A percentile compares a stretch with the other conserved stretches of the same genome.
These are phyloP conservation scores for Centella asiatica DNA, from an alignment of 129 eudicot species.

Conservation along the genomic window DNA sequence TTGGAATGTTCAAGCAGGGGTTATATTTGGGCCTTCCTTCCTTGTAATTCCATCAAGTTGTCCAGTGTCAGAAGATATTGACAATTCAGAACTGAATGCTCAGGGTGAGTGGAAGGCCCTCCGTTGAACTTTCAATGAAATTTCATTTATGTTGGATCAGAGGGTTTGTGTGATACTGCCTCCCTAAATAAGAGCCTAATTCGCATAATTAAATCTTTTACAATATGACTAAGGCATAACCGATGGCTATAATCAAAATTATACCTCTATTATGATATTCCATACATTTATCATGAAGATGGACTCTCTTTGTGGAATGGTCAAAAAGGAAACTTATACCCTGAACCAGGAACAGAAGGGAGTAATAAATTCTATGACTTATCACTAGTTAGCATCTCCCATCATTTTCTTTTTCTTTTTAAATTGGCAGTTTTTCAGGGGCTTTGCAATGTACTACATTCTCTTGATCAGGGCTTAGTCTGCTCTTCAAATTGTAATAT, in stretches of 20 bases:
- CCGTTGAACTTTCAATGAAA: constrained; percentile 2
- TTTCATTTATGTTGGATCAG: not conserved
- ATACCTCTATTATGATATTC: not conserved
- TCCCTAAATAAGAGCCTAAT: constrained; percentile 2
- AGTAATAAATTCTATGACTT: not conserved
- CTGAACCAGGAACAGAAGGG: not conserved
- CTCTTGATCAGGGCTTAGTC: constrained; percentile 79
- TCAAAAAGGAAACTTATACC: not conserved
- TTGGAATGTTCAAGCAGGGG: constrained; percentile 41
- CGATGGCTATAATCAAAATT: not conserved
- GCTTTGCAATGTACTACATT: constrained; percentile 56
- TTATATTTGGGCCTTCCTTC: constrained; percentile 62
- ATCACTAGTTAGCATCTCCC: not conserved
- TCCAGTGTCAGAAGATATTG: constrained; percentile 55
- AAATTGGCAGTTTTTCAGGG: constrained; percentile 60
- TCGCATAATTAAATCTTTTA: not conserved
- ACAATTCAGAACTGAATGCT: constrained; percentile 48
- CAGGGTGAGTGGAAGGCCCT: constrained; percentile 35
- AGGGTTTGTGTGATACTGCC: not conserved
- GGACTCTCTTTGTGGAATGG: not conserved
- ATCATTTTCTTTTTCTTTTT: constrained; percentile 11
- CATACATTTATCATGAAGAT: no score
- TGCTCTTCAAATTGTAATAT: constrained; percentile 75
- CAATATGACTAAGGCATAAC: not conserved
- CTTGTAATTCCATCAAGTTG: constrained; percentile 62